Percentiles rank a stretch among this genome's conserved stretches.
Evolutionary conservation across 371 early-diverging fungal genomes (phyloP).

Genomic region (Rhizomucor pusillus): DNA sequence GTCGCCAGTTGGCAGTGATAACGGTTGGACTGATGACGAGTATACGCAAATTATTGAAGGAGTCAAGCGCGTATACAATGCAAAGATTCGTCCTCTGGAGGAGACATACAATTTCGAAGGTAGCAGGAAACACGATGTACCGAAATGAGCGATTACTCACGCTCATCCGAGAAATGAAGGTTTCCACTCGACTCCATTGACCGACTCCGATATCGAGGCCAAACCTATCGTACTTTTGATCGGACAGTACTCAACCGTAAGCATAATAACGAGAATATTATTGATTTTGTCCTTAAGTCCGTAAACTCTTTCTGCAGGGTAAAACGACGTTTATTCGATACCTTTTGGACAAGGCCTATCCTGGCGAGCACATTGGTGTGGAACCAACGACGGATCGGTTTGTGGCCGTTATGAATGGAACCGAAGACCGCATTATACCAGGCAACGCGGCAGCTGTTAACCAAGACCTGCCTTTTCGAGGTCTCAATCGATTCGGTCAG

Average conservation of each 20-base stretch:
- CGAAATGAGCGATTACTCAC: not conserved
- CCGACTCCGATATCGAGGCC: constrained; percentile 79
- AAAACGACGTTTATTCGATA: constrained; percentile 87
- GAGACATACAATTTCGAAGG: constrained; percentile 76
- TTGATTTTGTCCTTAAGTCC: not conserved
- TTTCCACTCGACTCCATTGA: constrained; percentile 76
- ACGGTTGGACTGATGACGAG: constrained; percentile 38
- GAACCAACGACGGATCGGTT: constrained; percentile 89
- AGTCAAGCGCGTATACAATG: constrained; percentile 65
- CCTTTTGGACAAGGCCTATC: constrained; percentile 79
- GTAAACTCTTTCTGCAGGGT: constrained; percentile 40
- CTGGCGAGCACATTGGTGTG: constrained; percentile 86
- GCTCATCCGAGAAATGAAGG: constrained; percentile 21
- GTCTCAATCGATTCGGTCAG: constrained; percentile 75
- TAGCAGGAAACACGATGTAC: constrained; percentile 2
- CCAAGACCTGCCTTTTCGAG: constrained; percentile 77
- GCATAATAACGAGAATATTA: not conserved
- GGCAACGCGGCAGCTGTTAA: constrained; percentile 89
- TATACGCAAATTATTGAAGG: constrained; percentile 64
- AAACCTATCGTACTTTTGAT: constrained; percentile 84
- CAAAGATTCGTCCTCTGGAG: constrained; percentile 75
- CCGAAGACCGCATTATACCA: constrained; percentile 71
- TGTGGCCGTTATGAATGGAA: constrained; percentile 80
- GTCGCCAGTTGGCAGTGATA: not conserved
- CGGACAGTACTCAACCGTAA: constrained; percentile 83